Evolutionary conservation across 1,139 yeast species (phyloP), one percentile per base, ranked within the genome.

Genomic region (Suhomyces guaymorum): DNA sequence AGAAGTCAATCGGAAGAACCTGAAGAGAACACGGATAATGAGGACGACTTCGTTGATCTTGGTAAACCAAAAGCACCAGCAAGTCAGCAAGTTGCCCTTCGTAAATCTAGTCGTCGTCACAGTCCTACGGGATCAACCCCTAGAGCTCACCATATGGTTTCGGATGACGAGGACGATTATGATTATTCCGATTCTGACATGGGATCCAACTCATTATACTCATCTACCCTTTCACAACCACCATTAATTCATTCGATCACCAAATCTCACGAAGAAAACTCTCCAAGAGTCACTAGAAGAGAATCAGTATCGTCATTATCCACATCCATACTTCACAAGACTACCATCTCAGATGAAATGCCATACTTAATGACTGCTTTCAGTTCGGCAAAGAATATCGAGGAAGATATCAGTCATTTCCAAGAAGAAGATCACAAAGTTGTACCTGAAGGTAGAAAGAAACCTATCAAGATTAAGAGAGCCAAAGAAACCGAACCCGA

Each of bases 331-430:
- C 51, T 70, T 25, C 71, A 64, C 23, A 72, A 70, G 43, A 66
- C 80, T 1, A 70, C 79, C 2, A 57, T 78, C 5, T 50, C 77
- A 2, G 80, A 76, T 21, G 80, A 77, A 46, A 55, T 78, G 48
- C 84, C 84, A 0, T 70, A 66, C 43, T 57, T 78, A 46, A 63
- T 78, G 73, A 57, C 72, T 11, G 83, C 82, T n/a, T 78, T 78
- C 43, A 69, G 72, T 42, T 71, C 72, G 44, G 80, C 78, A 2
- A 70, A 65, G 41, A 69, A 67, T 24, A 63, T 73, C 11, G 77
- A 73, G 42, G 73, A 71, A 44, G 81, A 75, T 42, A 59, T 75
- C 4, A 59, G 58, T 33, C 73, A 66, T 41, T 66, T 48, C 46
- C 54, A 57, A 29, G 61, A 54, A 32, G 57, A 55, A 17, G 57